Percentiles rank a stretch among this genome's conserved stretches.
Evolutionary conservation across 129 eudicot genomes (phyloP).

Genomic region (Gnaphalium uliginosum): DNA sequence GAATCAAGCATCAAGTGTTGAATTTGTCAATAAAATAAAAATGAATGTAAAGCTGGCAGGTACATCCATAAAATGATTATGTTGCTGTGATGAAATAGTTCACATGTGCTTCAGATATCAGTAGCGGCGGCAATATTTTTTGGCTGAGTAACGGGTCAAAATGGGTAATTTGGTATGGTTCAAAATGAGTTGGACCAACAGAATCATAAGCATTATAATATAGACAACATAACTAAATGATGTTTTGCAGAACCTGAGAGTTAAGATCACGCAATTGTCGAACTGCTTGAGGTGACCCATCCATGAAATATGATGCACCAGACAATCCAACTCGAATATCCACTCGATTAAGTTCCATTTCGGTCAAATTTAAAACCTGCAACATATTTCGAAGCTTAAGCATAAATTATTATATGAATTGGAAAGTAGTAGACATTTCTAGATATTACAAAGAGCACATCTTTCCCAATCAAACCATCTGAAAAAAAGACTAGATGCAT

Average conservation of each 20-base stretch:
- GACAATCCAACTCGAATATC: constrained; percentile 90
- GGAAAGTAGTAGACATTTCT: neutral
- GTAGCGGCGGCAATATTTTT: neutral
- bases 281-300: constrained; percentile 97
- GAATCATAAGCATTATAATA: constrained; percentile 9
- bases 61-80: neutral
- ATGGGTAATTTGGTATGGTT: neutral
- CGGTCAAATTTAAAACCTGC: constrained; percentile 92
- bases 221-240: constrained; percentile 9
- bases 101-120: neutral
- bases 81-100: neutral
- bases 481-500: constrained; percentile 3
- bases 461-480: constrained; percentile 1
- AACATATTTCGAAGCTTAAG: constrained; percentile 26
- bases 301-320: constrained; percentile 91
- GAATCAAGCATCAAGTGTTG: neutral
- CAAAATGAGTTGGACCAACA: neutral
- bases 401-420: neutral
- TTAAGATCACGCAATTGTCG: constrained; percentile 84
- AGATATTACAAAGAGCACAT: constrained; percentile 4
- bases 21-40: neutral
- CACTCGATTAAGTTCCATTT: constrained; percentile 84
- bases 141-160: neutral
- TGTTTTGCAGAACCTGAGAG: constrained; percentile 61
- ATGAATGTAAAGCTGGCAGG: neutral